Evolutionary conservation across 2,329 filamentous ascomycete species (phyloP), one percentile per base, ranked within the genome.

Genomic region (Periconia digitata): DNA sequence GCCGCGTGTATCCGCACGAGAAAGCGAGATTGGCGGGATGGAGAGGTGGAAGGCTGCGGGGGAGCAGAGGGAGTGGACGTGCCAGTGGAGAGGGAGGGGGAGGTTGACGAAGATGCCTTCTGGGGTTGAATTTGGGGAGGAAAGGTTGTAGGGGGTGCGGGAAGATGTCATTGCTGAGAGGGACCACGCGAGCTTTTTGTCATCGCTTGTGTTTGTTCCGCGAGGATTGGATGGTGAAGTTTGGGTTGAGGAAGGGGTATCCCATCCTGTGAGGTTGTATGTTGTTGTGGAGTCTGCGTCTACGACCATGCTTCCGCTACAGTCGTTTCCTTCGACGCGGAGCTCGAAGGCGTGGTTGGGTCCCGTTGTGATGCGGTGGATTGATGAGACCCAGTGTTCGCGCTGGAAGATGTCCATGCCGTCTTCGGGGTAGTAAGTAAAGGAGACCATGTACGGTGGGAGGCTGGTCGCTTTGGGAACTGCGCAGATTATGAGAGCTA

Each of bases 21-120:
- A 49, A 53, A 59, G 32, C 10, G 51, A 55, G 3, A 66, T 45
- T 4, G 60, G 53, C 1, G 72, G 65, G 5, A 79, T 72, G 4
- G 56, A 52, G 34, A 80, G 64, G 3, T 53, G 54, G 59, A 74
- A 76, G 3, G 62, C 59, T 43, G 70, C 71, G 1, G 66, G 56
- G 1, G 76, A 78, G 34, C 60, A 67, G 7, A 77, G 66, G 1
- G 74, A 75, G 24, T 78, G 74, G 4, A 79, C 77, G 51, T 79
- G 76, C 77, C 77, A 80, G 51, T 79, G 77, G 2, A 80, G 58
- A 1, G 77, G 77, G 0, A 80, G 59, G 1, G 76, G 76, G 0
- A 79, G 63, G 17, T 72, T 49, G 4, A 74, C 71, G n/a, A 79
- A 66, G 50, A 64, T 66, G 34, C 72, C 71, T 53, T 79, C 77